Conservation (phyloP, 805 yeast genomes). For the Nakazawaea holstii region DNA sequence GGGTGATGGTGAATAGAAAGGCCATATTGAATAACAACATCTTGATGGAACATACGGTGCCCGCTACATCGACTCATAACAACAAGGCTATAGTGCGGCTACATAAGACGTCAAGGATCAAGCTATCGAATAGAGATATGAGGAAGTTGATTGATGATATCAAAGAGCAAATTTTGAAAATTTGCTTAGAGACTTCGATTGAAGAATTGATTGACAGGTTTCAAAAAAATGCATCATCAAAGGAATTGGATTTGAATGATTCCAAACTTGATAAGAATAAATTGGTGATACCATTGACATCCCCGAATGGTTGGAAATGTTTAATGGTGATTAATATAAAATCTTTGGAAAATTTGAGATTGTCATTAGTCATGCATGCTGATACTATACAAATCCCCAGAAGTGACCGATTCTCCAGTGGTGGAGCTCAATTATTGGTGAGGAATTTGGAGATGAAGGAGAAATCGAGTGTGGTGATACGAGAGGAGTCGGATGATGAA, state of each 20-base stretch:
- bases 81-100: slow-evolving; percentile 9
- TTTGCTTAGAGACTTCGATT: slow-evolving; percentile 4
- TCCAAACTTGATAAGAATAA: slow-evolving; percentile 2
- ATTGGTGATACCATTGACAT: slow-evolving; percentile 1
- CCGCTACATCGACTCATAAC: slow-evolving; percentile 1
- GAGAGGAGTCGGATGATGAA: slow-evolving; percentile 4
- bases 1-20: slow-evolving; percentile 8
- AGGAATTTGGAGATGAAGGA: not conserved
- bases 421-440: slow-evolving; percentile 5
- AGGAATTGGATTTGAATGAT: slow-evolving; percentile 7
- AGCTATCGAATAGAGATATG: slow-evolving; percentile 9
- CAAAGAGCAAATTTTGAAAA: slow-evolving; percentile 1
- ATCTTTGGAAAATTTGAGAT: slow-evolving; percentile 3
- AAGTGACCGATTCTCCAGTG: slow-evolving; percentile 3
- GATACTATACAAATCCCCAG: not conserved
- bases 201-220: slow-evolving; percentile 1
- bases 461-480: not conserved
- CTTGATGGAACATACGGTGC: slow-evolving; percentile 7
- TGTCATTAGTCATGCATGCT: not conserved
- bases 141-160: slow-evolving; percentile 4
- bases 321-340: not conserved
- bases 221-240: not conserved
- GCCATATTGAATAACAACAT: slow-evolving; percentile 9
- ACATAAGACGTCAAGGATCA: slow-evolving; percentile 4
- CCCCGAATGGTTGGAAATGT: slow-evolving; percentile 11